A percentile compares a stretch with the other conserved stretches of the same genome.
phyloP scores from a whole-genome alignment of 2,329 filamentous ascomycete species.

The Trichoderma harzianum region DNA sequence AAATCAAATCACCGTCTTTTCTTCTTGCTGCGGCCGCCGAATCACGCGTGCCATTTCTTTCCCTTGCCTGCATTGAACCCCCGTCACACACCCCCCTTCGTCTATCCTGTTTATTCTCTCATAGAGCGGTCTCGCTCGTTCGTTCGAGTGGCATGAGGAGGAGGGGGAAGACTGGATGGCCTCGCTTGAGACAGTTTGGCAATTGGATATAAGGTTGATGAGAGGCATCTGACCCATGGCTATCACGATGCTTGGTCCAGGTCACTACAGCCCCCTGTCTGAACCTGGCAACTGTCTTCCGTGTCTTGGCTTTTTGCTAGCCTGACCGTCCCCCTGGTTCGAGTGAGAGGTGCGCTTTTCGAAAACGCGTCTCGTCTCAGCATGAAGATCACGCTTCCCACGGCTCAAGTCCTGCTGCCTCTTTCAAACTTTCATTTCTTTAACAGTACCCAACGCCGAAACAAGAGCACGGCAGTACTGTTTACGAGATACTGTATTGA shows the following conservation, averaged over 20 bases:
- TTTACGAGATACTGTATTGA: background rate
- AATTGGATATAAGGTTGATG: constrained; percentile 7
- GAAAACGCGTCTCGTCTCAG: constrained; percentile 11
- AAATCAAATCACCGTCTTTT: background rate
- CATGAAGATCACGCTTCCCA: constrained; percentile 8
- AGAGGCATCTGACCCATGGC: constrained; percentile 12
- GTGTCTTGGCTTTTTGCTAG: constrained; percentile 13
- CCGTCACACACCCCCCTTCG: background rate
- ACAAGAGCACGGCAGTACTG: background rate
- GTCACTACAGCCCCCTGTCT: background rate
- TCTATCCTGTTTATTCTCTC: background rate
- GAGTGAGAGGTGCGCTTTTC: background rate
- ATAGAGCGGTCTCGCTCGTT: background rate
- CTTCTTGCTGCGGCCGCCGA: background rate
- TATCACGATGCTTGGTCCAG: background rate
- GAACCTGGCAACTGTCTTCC: constrained; percentile 4
- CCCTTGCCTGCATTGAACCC: constrained; percentile 2
- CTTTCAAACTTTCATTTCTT: background rate
- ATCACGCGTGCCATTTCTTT: background rate
- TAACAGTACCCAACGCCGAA: background rate
- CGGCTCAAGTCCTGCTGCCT: background rate
- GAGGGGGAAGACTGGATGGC: background rate
- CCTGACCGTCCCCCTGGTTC: constrained; percentile 3
- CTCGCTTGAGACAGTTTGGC: background rate
- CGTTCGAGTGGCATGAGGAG: background rate